These are phyloP conservation scores for Fusarium phyllophilum DNA, from an alignment of 2,329 filamentous ascomycete species.

Conservation along the genomic window DNA sequence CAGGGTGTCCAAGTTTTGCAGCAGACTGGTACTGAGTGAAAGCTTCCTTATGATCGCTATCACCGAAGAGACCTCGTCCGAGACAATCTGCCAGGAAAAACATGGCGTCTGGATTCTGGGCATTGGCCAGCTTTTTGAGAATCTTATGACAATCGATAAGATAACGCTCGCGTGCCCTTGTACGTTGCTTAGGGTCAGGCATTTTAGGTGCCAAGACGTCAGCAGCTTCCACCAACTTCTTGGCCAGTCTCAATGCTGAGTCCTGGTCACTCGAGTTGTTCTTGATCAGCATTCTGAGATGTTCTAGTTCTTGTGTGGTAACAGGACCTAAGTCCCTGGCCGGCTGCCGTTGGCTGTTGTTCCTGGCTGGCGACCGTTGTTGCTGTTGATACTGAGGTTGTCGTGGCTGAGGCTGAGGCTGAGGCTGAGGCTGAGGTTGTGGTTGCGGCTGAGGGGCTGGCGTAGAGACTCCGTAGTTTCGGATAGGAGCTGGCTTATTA, in stretches of 20 bases:
- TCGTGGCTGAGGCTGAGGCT: conserved; percentile 30
- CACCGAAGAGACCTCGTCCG: conserved; percentile 82
- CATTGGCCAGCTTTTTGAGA: conserved; percentile 83
- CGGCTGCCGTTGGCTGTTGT: conserved; percentile 38
- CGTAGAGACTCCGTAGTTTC: conserved; percentile 64
- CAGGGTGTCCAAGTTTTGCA: conserved; percentile 86
- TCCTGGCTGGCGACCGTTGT: conserved; percentile 44
- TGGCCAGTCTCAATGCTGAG: conserved; percentile 78
- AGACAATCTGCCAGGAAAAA: conserved; percentile 93
- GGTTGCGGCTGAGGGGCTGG: conserved; percentile 44
- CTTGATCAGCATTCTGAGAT: conserved; percentile 75
- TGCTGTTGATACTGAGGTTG: conserved; percentile 48
- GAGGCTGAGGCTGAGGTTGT: conserved; percentile 26
- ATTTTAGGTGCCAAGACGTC: conserved; percentile 74
- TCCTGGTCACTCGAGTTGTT: conserved; percentile 77
- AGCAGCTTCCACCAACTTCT: conserved; percentile 86
- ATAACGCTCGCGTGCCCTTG: conserved; percentile 84
- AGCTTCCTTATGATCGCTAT: conserved; percentile 89
- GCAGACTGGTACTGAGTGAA: conserved; percentile 94
- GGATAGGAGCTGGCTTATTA: conserved; percentile 67
- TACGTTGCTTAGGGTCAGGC: conserved; percentile 75
- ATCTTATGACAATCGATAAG: conserved; percentile 88
- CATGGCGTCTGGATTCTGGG: conserved; percentile 85
- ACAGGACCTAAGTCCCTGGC: conserved; percentile 61
- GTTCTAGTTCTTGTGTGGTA: conserved; percentile 81